A percentile compares a stretch with the other conserved stretches of the same genome.
Evolutionary conservation across 495 filamentous ascomycete species (phyloP).

Genomic region (Opeltia flavorubescens): DNA sequence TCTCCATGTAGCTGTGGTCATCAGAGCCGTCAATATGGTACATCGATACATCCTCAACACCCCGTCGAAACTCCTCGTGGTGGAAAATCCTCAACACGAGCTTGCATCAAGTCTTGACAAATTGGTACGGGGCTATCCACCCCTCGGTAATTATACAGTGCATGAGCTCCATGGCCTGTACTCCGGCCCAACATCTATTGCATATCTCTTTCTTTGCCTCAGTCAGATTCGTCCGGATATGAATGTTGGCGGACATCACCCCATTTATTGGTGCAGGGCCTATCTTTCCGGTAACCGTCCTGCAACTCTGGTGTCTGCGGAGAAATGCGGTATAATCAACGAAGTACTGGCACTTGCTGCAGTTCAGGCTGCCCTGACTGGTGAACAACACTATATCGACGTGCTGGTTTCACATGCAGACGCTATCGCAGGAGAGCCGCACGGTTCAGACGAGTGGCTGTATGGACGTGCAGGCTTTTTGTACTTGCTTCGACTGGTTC

Average conservation of each 20-base stretch:
- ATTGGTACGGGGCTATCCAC: constrained; percentile 2
- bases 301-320: constrained; percentile 12
- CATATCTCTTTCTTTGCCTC: constrained; percentile 42
- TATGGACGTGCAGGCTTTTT: constrained; percentile 48
- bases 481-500: constrained; percentile 36
- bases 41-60: background rate
- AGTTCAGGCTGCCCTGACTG: constrained; percentile 32
- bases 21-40: background rate
- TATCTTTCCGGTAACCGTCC: constrained; percentile 19
- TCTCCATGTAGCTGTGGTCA: too few relatives aligned
- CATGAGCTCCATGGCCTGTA: constrained; percentile 31
- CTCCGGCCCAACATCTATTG: constrained; percentile 43
- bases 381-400: constrained; percentile 26
- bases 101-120: constrained; percentile 2
- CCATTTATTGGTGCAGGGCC: constrained; percentile 30
- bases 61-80: background rate
- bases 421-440: constrained; percentile 22
- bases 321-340: constrained; percentile 38
- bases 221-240: constrained; percentile 32
- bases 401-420: constrained; percentile 27
- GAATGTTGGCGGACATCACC: constrained; percentile 26
- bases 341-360: constrained; percentile 41
- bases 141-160: background rate
- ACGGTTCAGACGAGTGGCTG: constrained; percentile 33
- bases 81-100: background rate